These are phyloP conservation scores for Citrus maxima DNA, from an alignment of 345 rosid genomes.

Conservation along the genomic window DNA sequence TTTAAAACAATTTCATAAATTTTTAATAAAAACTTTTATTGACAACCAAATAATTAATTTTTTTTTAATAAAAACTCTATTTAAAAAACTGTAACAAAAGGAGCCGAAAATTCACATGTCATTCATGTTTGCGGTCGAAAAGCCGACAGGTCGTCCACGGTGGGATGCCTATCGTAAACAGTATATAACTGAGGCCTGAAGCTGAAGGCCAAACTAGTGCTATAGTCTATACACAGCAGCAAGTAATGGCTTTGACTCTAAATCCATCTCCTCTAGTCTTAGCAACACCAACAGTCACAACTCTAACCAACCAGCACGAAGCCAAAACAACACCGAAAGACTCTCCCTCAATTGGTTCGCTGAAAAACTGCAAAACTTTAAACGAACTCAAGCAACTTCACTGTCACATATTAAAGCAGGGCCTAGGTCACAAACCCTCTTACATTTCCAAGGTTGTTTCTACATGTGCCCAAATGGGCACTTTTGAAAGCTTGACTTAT, in stretches of 20 bases:
- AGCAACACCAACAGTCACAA: constrained; percentile 18
- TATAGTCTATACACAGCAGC: neutral
- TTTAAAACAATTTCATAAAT: no score
- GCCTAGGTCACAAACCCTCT: constrained; percentile 24
- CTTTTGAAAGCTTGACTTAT: constrained; percentile 48
- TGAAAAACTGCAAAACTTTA: constrained; percentile 39
- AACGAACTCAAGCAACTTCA: constrained; percentile 39
- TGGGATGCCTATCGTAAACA: neutral
- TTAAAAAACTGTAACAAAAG: no score
- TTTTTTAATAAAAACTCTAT: no score
- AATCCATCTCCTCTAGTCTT: constrained; percentile 21
- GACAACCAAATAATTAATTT: accelerated
- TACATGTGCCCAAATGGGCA: constrained; percentile 42
- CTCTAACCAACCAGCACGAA: constrained; percentile 12
- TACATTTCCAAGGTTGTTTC: constrained; percentile 35
- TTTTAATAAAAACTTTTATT: no score
- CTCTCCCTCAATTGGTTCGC: constrained; percentile 13
- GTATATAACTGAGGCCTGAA: no score
- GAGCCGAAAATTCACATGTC: no score
- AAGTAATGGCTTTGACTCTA: constrained; percentile 22
- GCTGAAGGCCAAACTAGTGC: neutral
- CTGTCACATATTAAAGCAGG: constrained; percentile 32
- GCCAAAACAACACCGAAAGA: constrained; percentile 9
- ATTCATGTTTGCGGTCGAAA: no score
- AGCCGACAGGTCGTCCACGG: neutral